Evolutionary conservation across 2,329 filamentous ascomycete species (phyloP), one percentile per base, ranked within the genome.

Genomic region (Xylariales sp.): DNA sequence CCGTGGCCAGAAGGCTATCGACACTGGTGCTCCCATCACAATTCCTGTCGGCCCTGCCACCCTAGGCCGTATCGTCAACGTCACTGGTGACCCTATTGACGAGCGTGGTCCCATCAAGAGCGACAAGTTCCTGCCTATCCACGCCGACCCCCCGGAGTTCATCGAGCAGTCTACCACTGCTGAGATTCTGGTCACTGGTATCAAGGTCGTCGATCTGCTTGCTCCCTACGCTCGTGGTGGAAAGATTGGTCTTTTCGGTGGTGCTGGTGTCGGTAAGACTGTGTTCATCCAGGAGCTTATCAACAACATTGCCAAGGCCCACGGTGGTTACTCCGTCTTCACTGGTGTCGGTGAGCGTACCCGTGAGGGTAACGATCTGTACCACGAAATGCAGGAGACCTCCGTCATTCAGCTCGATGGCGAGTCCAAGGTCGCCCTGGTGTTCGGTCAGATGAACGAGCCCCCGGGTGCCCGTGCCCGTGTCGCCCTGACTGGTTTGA

Each of bases 291-390:
- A 98, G 82, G 93, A 98, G 78, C 77, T 98, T 67, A 98, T 98
- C 78, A 98, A 98, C 89, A 98, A 98, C 85, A 97, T 98, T 66
- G 93, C 93, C 75, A 97, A 97, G 83, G 93, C 93, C 59, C 93
- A 98, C 79, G 93, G 93, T 95, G 93, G 93, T 95, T 98, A 95
- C 87, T 98, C 93, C 55, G 93, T 98, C 68, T 98, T 98, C 85
- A 95, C 89, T 66, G 93, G 93, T 91, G 93, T 98, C 74, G 93
- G 93, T 70, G 93, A 98, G 85, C 91, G 93, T 80, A 98, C 93
- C 67, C 93, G 93, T 88, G 93, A 98, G 84, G 93, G 93, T 82
- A 98, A 98, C 83, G 93, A 98, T 84, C 73, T 98, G 80, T 98
- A 98, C 85, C 91, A 98, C 77, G 93, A 98, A 83, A 98, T 98